phyloP scores from a whole-genome alignment of 441 rosid genomes.

The Erodium chrysanthum region DNA sequence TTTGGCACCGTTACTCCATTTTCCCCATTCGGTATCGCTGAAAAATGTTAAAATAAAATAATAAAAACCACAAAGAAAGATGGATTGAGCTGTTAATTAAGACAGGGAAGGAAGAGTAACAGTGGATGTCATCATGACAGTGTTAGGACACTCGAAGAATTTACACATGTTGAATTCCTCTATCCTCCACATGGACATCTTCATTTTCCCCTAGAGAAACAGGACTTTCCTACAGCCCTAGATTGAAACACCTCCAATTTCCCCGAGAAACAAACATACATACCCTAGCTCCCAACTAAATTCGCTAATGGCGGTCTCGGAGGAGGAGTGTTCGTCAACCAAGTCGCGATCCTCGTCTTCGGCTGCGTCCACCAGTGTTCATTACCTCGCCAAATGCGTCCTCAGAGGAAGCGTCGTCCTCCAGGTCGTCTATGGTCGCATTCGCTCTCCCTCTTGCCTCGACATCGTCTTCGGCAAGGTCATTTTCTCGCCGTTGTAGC shows the following conservation, averaged over 20 bases:
- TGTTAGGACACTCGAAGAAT: background rate
- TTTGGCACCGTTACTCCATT: too few species aligned
- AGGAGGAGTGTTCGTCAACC: slow-evolving; percentile 78
- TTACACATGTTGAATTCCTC: background rate
- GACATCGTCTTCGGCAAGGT: slow-evolving; percentile 94
- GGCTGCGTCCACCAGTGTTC: slow-evolving; percentile 30
- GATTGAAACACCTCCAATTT: slow-evolving; percentile 8
- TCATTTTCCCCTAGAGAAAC: background rate
- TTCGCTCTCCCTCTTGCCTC: slow-evolving; percentile 54
- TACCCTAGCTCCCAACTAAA: slow-evolving; percentile 23
- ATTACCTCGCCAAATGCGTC: slow-evolving; percentile 82
- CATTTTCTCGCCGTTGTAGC: background rate
- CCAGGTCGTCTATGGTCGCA: slow-evolving; percentile 68
- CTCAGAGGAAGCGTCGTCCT: slow-evolving; percentile 74
- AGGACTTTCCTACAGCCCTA: slow-evolving; percentile 4
- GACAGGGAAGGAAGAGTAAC: background rate
- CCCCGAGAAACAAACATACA: slow-evolving; percentile 14
- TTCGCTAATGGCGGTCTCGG: slow-evolving; percentile 68
- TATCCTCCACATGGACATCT: slow-evolving; percentile 6
- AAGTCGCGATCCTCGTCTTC: slow-evolving; percentile 61
- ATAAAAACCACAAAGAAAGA: too few species aligned
- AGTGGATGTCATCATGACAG: background rate
- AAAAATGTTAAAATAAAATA: too few species aligned
- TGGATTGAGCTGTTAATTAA: background rate
- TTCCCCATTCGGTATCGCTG: background rate